phyloP scores from a whole-genome alignment of 2,329 filamentous ascomycete species.

The Beauveria bassiana region DNA sequence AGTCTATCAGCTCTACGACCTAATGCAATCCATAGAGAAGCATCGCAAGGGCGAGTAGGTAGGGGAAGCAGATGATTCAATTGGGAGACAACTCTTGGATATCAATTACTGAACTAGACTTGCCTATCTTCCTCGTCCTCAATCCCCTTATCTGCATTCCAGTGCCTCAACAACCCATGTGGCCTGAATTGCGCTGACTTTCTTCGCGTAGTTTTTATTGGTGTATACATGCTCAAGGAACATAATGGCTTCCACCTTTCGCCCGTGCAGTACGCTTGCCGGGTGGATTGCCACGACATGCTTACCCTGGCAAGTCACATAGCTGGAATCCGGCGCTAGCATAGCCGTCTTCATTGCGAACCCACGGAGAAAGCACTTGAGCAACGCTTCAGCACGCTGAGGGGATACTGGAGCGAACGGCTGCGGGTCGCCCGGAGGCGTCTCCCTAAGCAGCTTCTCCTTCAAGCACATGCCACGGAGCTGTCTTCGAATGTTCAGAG shows the following conservation, averaged over 20 bases:
- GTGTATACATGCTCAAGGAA: constrained; percentile 61
- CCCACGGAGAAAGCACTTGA: constrained; percentile 55
- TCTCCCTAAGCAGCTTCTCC: constrained; percentile 40
- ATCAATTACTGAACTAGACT: background rate
- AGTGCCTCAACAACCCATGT: constrained; percentile 50
- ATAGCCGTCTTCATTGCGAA: constrained; percentile 55
- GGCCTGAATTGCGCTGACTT: constrained; percentile 53
- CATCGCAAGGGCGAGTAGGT: constrained; percentile 19
- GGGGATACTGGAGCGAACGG: constrained; percentile 47
- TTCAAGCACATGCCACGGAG: constrained; percentile 48
- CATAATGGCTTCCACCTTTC: constrained; percentile 60
- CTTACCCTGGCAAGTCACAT: constrained; percentile 51
- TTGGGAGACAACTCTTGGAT: background rate
- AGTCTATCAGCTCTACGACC: constrained; percentile 83
- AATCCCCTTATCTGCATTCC: constrained; percentile 23
- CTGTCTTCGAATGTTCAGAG: constrained; percentile 54
- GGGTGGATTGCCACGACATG: constrained; percentile 56
- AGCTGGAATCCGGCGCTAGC: constrained; percentile 52
- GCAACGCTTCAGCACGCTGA: constrained; percentile 43
- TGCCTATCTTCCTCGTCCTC: background rate
- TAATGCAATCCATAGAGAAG: constrained; percentile 73
- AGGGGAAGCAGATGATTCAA: constrained; percentile 9
- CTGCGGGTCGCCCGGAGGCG: constrained; percentile 44
- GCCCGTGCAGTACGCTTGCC: constrained; percentile 53
- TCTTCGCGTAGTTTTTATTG: constrained; percentile 58